Base-by-base conservation (phyloP, 2,329 filamentous ascomycete genomes). In the Penicillium olsonii region DNA sequence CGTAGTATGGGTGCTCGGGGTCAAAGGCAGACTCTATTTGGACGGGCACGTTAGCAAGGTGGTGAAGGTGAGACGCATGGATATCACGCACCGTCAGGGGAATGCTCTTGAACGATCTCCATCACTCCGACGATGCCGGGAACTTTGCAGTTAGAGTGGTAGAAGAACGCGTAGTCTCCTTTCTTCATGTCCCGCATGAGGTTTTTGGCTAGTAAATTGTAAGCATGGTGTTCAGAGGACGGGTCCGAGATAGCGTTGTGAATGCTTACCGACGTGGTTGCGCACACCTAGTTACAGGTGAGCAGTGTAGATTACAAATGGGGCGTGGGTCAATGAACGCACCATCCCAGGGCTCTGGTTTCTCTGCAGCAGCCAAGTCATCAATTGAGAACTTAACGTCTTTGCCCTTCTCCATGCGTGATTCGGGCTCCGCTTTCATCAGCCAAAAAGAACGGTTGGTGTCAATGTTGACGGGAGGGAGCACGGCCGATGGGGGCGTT, bases 361-460 rank as follows among this genome's bases (percentile, higher is more conserved):
- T 80, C 0, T 77, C 84, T 63, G 84, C 87, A 0, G 83, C 81
- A 12, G 82, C 80, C 29, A 99, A 74, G 67, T 97, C 92, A 63
- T 97, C 91, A 63, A 99, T 96, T 1, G 91, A 95, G 73, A 97
- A 99, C 59, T 84, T 87, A 38, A 96, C 90, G 66, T 97, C 92
- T 42, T 88, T 77, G 1, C 91, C 92, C 46, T 91, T 92, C 68
- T 95, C 90, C 14, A 91, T 75, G 5, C 94, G 87, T 4, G 90
- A 84, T 61, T 95, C 88, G 0, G 94, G 92, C 72, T 99, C 88
- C 0, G 89, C 88, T 73, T 92, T 94, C 80, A 94, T 82, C 26
- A 94, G 79, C 88, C 88, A 92, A 70, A 87, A 91, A 70, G 78
- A 77, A 38, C 67, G 69, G 15, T 59, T 64, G 17, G 47, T 53